Conservation (phyloP, 495 filamentous ascomycete genomes). For the Aspergillus cavernicola region DNA sequence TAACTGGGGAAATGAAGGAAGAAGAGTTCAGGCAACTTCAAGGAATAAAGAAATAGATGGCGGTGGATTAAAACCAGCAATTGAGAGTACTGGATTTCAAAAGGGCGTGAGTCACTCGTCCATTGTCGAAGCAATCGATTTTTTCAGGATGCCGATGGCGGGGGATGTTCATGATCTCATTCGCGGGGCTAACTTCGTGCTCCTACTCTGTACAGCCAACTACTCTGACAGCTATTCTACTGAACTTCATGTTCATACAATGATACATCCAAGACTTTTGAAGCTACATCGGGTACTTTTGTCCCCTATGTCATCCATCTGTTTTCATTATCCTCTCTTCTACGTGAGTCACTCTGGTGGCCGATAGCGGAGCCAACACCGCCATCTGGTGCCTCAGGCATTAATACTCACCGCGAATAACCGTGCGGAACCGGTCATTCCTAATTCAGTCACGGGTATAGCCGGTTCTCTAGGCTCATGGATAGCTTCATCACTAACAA, state of each 20-base stretch:
- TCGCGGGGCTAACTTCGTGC: not conserved
- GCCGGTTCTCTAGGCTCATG: not conserved
- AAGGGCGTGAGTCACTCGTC: slow-evolving; percentile 14
- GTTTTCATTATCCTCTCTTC: no score
- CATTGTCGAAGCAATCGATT: not conserved
- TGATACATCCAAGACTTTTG: no score
- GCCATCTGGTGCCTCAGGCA: not conserved
- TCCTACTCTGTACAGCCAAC: not conserved
- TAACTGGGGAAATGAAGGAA: not conserved
- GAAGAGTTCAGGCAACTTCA: not conserved
- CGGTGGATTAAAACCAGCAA: slow-evolving; percentile 6
- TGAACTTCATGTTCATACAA: no score
- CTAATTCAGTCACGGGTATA: no score
- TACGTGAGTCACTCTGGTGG: not conserved
- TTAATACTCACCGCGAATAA: not conserved
- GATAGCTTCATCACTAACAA: not conserved
- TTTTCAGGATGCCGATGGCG: slow-evolving; percentile 10
- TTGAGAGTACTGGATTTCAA: slow-evolving; percentile 10
- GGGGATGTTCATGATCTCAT: slow-evolving; percentile 3
- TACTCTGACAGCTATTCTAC: no score
- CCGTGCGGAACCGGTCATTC: not conserved
- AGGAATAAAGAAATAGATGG: not conserved
- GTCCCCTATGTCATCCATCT: no score
- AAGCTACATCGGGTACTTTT: no score
- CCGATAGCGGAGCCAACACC: not conserved